These are phyloP conservation scores for Corymbia citriodora DNA, from an alignment of 441 rosid genomes.

Conservation along the genomic window DNA sequence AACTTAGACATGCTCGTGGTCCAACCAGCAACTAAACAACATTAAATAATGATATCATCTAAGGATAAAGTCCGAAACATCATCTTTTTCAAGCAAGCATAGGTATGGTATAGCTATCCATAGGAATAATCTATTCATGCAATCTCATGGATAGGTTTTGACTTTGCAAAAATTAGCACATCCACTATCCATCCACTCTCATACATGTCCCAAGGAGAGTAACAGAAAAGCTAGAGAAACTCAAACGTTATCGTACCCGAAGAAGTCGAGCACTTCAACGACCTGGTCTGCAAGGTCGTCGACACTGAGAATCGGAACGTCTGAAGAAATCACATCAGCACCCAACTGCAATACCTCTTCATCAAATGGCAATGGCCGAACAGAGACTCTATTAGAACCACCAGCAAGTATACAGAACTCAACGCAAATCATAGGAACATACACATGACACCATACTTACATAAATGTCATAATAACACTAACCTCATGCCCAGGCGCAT, in stretches of 20 bases:
- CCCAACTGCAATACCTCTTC: constrained; percentile 80
- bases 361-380: constrained; percentile 23
- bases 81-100: neutral
- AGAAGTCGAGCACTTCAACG: constrained; percentile 72
- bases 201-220: neutral
- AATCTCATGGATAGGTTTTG: neutral
- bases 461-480: constrained; percentile 5
- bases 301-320: constrained; percentile 48
- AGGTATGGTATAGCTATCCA: neutral
- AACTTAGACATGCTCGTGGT: neutral
- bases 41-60: neutral
- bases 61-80: neutral
- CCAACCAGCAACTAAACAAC: neutral
- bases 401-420: neutral
- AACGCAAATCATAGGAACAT: neutral
- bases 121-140: neutral
- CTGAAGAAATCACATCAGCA: constrained; percentile 65
- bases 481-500: constrained; percentile 94
- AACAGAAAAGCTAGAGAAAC: neutral
- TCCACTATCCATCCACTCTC: neutral
- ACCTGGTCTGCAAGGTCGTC: constrained; percentile 78
- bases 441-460: neutral
- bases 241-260: constrained; percentile 34
- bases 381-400: neutral
- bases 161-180: neutral